phyloP scores from a whole-genome alignment of 2,329 filamentous ascomycete species.

The Penicillium frequentans region DNA sequence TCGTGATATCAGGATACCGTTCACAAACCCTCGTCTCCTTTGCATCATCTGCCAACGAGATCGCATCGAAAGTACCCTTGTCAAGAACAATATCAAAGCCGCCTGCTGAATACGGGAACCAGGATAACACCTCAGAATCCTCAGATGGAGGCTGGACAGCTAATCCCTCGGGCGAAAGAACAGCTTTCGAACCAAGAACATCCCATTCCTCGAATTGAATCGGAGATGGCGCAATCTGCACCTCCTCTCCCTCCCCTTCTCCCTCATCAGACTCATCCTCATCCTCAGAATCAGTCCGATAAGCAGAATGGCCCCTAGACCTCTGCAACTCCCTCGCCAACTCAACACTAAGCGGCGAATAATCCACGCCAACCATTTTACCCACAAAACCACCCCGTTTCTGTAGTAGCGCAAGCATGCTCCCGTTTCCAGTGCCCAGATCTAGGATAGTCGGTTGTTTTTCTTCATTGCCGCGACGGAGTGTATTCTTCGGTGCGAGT shows the following conservation, averaged over 20 bases:
- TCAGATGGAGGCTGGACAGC: not conserved
- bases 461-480: not conserved
- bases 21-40: conserved; percentile 62
- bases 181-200: conserved; percentile 50
- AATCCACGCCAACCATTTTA: conserved; percentile 82
- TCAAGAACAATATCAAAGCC: conserved; percentile 93
- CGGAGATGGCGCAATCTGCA: conserved; percentile 1
- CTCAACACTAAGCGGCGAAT: conserved; percentile 71
- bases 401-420: conserved; percentile 78
- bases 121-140: conserved; percentile 22
- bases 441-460: conserved; percentile 64
- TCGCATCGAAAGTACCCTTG: conserved; percentile 97
- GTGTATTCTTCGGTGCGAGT: conserved; percentile 41
- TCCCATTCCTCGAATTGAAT: conserved; percentile 64
- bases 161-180: conserved; percentile 36
- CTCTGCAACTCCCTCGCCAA: conserved; percentile 67
- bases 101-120: conserved; percentile 40
- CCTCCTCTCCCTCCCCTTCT: conserved; percentile 25
- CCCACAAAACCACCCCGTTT: conserved; percentile 66
- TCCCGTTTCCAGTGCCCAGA: conserved; percentile 91
- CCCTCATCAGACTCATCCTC: conserved; percentile 56
- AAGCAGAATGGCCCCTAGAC: conserved; percentile 34
- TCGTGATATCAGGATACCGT: conserved; percentile 69
- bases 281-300: conserved; percentile 30
- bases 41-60: conserved; percentile 63